Percentiles rank a stretch among this genome's conserved stretches.
phyloP scores from a whole-genome alignment of 352 stramenopile genomes.

The Pythium phragmiticola region DNA sequence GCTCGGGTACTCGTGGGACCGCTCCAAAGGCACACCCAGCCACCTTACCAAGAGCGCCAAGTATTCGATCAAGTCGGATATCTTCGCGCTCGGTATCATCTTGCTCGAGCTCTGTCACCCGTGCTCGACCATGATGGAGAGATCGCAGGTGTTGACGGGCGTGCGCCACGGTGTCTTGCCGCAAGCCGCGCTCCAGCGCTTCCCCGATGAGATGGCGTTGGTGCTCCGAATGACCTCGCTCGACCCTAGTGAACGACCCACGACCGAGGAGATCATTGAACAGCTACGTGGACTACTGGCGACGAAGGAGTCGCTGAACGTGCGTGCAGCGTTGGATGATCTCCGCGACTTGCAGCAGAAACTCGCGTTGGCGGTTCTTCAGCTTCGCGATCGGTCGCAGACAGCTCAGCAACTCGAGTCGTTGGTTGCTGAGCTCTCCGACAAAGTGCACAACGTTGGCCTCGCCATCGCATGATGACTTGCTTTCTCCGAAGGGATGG shows the following conservation, averaged over 20 bases:
- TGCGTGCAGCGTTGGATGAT: conserved; percentile 55
- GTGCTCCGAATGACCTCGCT: conserved; percentile 78
- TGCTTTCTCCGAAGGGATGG: neutral
- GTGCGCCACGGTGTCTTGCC: conserved; percentile 80
- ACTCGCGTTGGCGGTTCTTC: conserved; percentile 49
- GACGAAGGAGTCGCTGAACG: conserved; percentile 35
- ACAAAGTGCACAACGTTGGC: conserved; percentile 68
- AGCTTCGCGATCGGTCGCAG: conserved; percentile 62
- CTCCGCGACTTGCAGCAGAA: conserved; percentile 61
- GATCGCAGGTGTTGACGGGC: conserved; percentile 76
- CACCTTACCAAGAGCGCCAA: conserved; percentile 60
- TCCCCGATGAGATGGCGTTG: conserved; percentile 68
- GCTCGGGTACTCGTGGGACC: conserved; percentile 61
- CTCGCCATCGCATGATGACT: conserved; percentile 44
- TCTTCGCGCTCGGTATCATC: conserved; percentile 82
- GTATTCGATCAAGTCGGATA: conserved; percentile 84
- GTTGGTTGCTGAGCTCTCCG: conserved; percentile 61
- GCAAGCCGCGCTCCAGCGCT: conserved; percentile 55
- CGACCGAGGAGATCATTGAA: conserved; percentile 61
- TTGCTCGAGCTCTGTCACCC: conserved; percentile 81
- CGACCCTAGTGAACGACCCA: conserved; percentile 55
- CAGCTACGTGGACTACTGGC: conserved; percentile 49
- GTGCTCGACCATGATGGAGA: conserved; percentile 86
- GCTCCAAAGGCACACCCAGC: conserved; percentile 37
- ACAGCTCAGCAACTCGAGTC: conserved; percentile 55